Evolutionary conservation across 495 filamentous ascomycete genomes (phyloP), one percentile per base, ranked within the genome.

Genomic region (Geopyxis carbonaria): DNA sequence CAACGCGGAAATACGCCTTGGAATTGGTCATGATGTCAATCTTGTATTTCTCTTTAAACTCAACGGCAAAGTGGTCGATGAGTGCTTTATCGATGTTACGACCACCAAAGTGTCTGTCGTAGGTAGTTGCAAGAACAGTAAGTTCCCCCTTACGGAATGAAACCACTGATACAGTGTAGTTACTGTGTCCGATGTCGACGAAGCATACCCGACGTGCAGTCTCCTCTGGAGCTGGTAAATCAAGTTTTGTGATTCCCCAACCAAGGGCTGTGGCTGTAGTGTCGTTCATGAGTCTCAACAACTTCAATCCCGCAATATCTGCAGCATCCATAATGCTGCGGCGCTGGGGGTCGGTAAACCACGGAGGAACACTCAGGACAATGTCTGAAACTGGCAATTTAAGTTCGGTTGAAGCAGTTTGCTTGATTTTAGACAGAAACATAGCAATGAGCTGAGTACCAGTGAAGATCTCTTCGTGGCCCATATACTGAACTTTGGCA

Each of bases 81-180:
- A 99, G 57, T 43, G 84, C 83, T 61, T 81, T 76, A 67, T 99
- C 91, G 63, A 99, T 91, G 66, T 95, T 77, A 48, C 89, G 84
- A 43, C 89, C 89, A 68, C 89, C 89, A 53, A 99, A 92, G 65
- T 95, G 87, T 44, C 87, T 77, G 59, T 99, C 89, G 48, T 68
- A 93, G 18, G 86, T 73, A n/a, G 85, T 93, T 16, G 82, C 67
- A 70, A 89, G 80, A 59, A 99, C 85, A 41, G 78, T 72, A 40
- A 99, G 69, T 68, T 95, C 91, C 48, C 91, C 91, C 71, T 95
- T 99, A 59, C 70, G 78, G 67, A 93, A 95, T 64, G 94, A 85
- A 42, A 93, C 86, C 48, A 99, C 75, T 25, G 85, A 81, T 64
- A 72, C 78, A 30, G 83, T 86, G 65, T 91, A 94, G 66, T 92